phyloP scores from a whole-genome alignment of 2,329 filamentous ascomycete species.

The Onygena corvina region DNA sequence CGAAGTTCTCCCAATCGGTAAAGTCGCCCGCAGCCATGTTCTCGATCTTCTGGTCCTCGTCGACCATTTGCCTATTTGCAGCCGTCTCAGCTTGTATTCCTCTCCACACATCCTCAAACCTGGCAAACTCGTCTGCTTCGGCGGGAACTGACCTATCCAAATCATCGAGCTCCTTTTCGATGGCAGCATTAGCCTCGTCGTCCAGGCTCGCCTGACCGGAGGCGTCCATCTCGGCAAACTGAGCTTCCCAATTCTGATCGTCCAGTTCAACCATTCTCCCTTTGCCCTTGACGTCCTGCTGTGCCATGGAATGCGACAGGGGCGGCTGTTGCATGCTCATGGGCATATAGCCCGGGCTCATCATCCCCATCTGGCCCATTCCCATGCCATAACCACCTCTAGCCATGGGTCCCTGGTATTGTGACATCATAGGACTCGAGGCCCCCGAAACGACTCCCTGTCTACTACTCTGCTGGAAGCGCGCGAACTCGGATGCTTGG shows the following conservation, averaged over 20 bases:
- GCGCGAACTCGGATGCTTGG: slow-evolving; percentile 71
- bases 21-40: slow-evolving; percentile 54
- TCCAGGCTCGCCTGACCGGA: slow-evolving; percentile 44
- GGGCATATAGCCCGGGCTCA: slow-evolving; percentile 39
- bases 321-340: slow-evolving; percentile 38
- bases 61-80: slow-evolving; percentile 47
- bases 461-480: slow-evolving; percentile 64
- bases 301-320: slow-evolving; percentile 26
- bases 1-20: slow-evolving; percentile 69
- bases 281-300: slow-evolving; percentile 68
- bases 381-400: slow-evolving; percentile 28
- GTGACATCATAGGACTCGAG: slow-evolving; percentile 42
- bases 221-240: slow-evolving; percentile 77
- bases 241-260: slow-evolving; percentile 88
- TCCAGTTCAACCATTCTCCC: slow-evolving; percentile 75
- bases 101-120: slow-evolving; percentile 69
- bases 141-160: slow-evolving; percentile 67
- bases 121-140: slow-evolving; percentile 56
- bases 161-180: slow-evolving; percentile 77
- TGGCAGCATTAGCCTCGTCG: slow-evolving; percentile 56
- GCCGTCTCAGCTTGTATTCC: slow-evolving; percentile 36
- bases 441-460: slow-evolving; percentile 43
- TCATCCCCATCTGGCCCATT: slow-evolving; percentile 36
- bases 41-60: slow-evolving; percentile 47
- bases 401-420: slow-evolving; percentile 22